phyloP scores from a whole-genome alignment of 257 asterid genomes.

The Nicotiana undulata region DNA sequence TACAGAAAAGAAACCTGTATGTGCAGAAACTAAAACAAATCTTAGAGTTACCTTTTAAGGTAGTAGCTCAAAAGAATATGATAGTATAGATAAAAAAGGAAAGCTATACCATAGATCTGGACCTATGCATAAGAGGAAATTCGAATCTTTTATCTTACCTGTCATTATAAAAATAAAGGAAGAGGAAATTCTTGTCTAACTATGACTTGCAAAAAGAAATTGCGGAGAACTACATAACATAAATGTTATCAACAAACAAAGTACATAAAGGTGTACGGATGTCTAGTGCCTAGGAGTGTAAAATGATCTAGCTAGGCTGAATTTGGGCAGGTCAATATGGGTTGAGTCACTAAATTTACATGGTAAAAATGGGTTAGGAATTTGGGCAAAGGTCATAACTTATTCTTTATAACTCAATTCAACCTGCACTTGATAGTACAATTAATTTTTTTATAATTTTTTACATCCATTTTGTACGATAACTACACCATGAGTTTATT shows the following conservation, averaged over 20 bases:
- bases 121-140: background rate
- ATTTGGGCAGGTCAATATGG: background rate
- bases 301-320: background rate
- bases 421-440: background rate
- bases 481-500: background rate
- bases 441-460: background rate
- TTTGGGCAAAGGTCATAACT: background rate
- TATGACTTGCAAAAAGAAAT: background rate
- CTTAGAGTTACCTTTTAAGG: background rate
- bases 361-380: background rate
- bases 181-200: background rate
- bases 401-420: too few species aligned
- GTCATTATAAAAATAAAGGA: background rate
- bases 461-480: background rate
- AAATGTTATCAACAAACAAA: background rate
- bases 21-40: background rate
- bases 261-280: background rate
- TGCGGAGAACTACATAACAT: background rate
- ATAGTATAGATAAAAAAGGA: background rate
- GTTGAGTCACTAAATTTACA: background rate
- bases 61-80: background rate
- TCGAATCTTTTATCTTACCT: too few species aligned
- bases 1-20: background rate
- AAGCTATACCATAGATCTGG: background rate
- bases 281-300: background rate